Evolutionary conservation across 257 asterid species (phyloP).

Genomic region (Coffea eugenioides): DNA sequence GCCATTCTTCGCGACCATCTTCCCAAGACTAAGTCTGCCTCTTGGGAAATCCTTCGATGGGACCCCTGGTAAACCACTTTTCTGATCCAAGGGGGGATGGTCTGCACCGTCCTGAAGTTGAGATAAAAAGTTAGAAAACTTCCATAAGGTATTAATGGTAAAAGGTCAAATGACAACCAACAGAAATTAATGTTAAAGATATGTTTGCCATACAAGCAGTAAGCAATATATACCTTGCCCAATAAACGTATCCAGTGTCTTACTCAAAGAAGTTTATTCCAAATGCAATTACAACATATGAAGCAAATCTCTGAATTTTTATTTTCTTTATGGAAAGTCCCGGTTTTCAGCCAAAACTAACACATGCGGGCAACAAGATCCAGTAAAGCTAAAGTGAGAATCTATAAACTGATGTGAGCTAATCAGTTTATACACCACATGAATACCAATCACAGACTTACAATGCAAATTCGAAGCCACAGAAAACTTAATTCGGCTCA

Average conservation of each 20-base stretch:
- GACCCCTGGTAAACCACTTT: conserved; percentile 50
- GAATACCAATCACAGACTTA: neutral
- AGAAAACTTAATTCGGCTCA: neutral
- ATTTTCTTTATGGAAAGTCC: neutral
- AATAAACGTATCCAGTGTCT: conserved; percentile 15
- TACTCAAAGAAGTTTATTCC: neutral
- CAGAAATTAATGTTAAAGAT: conserved; percentile 36
- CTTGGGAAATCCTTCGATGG: conserved; percentile 62
- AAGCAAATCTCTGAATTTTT: neutral
- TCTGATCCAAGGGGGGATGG: conserved; percentile 48
- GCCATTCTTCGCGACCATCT: conserved; percentile 35
- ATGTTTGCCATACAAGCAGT: conserved; percentile 22
- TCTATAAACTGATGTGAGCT: neutral
- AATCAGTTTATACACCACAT: conserved; percentile 3
- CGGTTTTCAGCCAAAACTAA: neutral
- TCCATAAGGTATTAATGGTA: conserved; percentile 5
- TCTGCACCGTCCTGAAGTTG: conserved; percentile 58
- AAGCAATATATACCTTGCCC: conserved; percentile 11
- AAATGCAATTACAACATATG: neutral
- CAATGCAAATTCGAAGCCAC: neutral
- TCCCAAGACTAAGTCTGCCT: conserved; percentile 44
- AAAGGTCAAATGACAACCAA: conserved; percentile 20
- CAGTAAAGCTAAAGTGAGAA: neutral
- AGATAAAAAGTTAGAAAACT: conserved; percentile 14
- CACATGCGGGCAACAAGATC: neutral